Evolutionary conservation across 805 yeast genomes (phyloP).

Genomic region (Danielia oregonensis): DNA sequence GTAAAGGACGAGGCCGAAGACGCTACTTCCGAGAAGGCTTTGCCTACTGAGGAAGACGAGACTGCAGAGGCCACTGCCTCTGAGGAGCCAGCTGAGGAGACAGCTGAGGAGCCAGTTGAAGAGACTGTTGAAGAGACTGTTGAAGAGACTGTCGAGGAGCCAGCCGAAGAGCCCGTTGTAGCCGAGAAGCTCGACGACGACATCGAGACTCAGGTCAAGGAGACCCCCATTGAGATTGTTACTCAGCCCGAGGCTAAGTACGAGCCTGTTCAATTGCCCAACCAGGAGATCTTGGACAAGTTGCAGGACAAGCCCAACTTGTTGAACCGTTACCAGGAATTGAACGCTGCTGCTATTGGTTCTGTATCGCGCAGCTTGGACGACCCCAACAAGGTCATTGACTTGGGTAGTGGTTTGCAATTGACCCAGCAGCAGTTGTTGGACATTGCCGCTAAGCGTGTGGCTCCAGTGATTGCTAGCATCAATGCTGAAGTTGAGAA

Average conservation of each 20-base stretch:
- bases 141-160: conserved; percentile 8
- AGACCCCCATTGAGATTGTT: conserved; percentile 32
- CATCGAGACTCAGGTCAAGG: conserved; percentile 24
- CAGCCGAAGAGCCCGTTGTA: conserved; percentile 3
- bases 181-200: conserved; percentile 21
- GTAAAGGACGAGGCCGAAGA: conserved; percentile 6
- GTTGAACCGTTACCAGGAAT: conserved; percentile 45
- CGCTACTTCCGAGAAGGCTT: too few species aligned
- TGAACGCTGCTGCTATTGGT: conserved; percentile 45
- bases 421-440: conserved; percentile 54
- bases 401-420: conserved; percentile 51
- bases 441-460: conserved; percentile 52
- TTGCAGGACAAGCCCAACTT: conserved; percentile 47
- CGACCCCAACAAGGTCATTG: conserved; percentile 47
- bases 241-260: conserved; percentile 31
- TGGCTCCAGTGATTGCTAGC: conserved; percentile 49
- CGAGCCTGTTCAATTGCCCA: conserved; percentile 34
- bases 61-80: conserved; percentile 5
- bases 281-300: conserved; percentile 32
- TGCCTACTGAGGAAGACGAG: not conserved
- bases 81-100: conserved; percentile 11
- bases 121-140: conserved; percentile 5
- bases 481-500: conserved; percentile 49
- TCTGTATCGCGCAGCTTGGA: conserved; percentile 43
- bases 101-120: conserved; percentile 1